These are phyloP conservation scores for Boletus rufocinnamomeus DNA, from an alignment of 768 basidiomycete genomes.

Conservation along the genomic window DNA sequence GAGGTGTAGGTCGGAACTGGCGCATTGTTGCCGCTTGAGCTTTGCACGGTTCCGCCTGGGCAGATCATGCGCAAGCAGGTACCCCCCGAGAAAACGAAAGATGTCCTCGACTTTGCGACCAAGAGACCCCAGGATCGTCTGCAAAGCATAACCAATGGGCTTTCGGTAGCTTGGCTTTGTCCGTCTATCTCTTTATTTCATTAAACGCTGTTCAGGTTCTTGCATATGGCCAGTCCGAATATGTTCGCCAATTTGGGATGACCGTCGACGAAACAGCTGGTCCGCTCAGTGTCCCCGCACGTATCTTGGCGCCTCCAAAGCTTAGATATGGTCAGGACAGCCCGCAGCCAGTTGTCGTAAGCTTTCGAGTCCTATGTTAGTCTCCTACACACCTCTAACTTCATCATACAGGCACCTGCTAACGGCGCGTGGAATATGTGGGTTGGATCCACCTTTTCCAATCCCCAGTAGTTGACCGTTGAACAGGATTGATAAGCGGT, in stretches of 20 bases:
- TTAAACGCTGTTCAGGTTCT: conserved; percentile 44
- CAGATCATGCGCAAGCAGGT: conserved; percentile 76
- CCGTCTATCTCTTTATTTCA: not conserved
- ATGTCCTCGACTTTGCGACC: conserved; percentile 67
- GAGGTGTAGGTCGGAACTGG: conserved; percentile 53
- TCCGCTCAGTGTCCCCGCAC: conserved; percentile 60
- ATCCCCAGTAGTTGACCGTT: conserved; percentile 6
- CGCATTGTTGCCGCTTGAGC: conserved; percentile 67
- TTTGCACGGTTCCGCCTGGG: conserved; percentile 60
- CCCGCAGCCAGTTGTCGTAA: conserved; percentile 57
- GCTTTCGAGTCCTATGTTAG: conserved; percentile 21
- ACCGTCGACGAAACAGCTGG: conserved; percentile 49
- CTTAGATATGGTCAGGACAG: conserved; percentile 65
- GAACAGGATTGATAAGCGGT: conserved; percentile 68
- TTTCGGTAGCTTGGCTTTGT: conserved; percentile 42
- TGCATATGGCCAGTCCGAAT: conserved; percentile 73
- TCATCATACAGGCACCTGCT: conserved; percentile 46
- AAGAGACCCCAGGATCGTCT: conserved; percentile 62
- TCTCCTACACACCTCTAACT: conserved; percentile 5
- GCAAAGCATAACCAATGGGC: conserved; percentile 51
- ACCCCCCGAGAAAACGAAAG: conserved; percentile 63
- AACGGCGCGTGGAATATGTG: conserved; percentile 84
- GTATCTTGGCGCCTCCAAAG: conserved; percentile 63
- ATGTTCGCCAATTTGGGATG: conserved; percentile 75
- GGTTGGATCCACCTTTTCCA: conserved; percentile 14